phyloP scores from a whole-genome alignment of 345 rosid genomes.

The Anastatica hierochuntica region DNA sequence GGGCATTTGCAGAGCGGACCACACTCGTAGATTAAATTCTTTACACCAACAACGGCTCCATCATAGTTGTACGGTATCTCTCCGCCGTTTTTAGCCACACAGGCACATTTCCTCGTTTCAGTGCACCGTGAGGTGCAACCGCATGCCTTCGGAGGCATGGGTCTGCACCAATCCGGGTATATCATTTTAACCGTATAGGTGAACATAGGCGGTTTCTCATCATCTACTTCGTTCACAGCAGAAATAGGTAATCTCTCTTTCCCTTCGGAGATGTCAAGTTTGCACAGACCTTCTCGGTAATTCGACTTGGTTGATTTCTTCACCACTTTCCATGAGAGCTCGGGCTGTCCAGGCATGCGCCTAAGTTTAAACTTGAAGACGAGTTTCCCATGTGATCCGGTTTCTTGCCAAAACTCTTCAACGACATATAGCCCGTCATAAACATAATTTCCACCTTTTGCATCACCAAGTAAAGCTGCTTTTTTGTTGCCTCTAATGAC shows the following conservation, averaged over 20 bases:
- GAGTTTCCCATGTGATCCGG: constrained; percentile 57
- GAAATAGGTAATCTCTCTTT: constrained; percentile 39
- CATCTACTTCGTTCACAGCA: constrained; percentile 63
- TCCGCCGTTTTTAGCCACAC: constrained; percentile 58
- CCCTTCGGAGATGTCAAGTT: constrained; percentile 62
- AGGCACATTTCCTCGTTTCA: constrained; percentile 39
- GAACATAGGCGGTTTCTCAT: constrained; percentile 65
- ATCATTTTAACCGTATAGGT: constrained; percentile 40
- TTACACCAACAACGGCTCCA: constrained; percentile 62
- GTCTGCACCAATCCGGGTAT: constrained; percentile 47
- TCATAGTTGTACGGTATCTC: constrained; percentile 70
- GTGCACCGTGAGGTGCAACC: constrained; percentile 47
- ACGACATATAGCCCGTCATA: constrained; percentile 80
- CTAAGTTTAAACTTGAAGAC: constrained; percentile 60
- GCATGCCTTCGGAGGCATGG: constrained; percentile 43
- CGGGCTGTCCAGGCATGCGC: constrained; percentile 67
- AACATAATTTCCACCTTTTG: constrained; percentile 47
- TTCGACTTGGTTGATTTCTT: constrained; percentile 37
- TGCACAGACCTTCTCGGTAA: constrained; percentile 53
- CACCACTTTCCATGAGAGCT: constrained; percentile 76
- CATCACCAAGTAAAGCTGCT: constrained; percentile 21
- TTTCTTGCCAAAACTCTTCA: constrained; percentile 47
- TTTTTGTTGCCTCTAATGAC: constrained; percentile 62
- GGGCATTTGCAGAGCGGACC: constrained; percentile 78
- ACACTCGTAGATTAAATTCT: constrained; percentile 66